These are phyloP conservation scores for Candida gigantensis DNA, from an alignment of 1,139 yeast species.

Conservation along the genomic window DNA sequence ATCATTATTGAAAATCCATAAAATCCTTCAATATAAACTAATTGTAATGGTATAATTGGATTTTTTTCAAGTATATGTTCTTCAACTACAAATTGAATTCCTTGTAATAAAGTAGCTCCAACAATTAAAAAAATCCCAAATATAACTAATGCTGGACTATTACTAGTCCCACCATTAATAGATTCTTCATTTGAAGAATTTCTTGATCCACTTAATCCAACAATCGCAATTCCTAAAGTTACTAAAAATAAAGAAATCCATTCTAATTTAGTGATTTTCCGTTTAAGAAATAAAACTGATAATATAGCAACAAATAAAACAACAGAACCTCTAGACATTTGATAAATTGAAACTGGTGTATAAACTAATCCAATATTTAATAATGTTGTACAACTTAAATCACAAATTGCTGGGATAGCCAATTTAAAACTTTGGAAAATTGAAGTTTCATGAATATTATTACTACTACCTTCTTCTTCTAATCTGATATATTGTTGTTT, in stretches of 20 bases:
- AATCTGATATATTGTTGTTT: conserved; percentile 21
- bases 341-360: conserved; percentile 82
- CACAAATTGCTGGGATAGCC: conserved; percentile 70
- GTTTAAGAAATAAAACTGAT: conserved; percentile 63
- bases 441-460: conserved; percentile 16
- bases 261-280: conserved; percentile 58
- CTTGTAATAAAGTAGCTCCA: conserved; percentile 66
- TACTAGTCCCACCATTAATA: conserved; percentile 13
- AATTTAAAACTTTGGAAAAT: conserved; percentile 29
- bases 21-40: conserved; percentile 76
- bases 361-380: conserved; percentile 74
- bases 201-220: conserved; percentile 66
- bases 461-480: conserved; percentile 13
- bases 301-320: conserved; percentile 76
- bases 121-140: conserved; percentile 63
- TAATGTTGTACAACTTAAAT: conserved; percentile 71
- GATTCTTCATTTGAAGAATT: conserved; percentile 12
- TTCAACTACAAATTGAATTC: conserved; percentile 77
- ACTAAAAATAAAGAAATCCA: conserved; percentile 68
- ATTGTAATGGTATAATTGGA: conserved; percentile 59
- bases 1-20: conserved; percentile 58
- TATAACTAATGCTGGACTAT: conserved; percentile 27
- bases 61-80: conserved; percentile 62
- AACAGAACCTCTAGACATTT: conserved; percentile 80
- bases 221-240: conserved; percentile 67